Evolutionary conservation across 1,284 basidiomycete genomes (phyloP), one percentile per base, ranked within the genome.

Genomic region (Singerocomus inundabilis): DNA sequence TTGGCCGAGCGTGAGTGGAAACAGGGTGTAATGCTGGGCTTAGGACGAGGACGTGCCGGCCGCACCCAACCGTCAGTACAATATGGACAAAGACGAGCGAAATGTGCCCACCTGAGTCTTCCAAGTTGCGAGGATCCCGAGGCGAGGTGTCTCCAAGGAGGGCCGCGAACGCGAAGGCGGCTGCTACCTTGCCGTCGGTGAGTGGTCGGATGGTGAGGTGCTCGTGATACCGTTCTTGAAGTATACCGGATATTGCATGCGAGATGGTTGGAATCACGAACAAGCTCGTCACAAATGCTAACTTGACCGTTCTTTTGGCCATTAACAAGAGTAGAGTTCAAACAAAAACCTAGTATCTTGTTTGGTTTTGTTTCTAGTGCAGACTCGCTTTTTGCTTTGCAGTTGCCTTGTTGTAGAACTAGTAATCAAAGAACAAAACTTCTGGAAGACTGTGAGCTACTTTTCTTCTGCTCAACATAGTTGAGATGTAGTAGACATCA

Each of bases 1-100:
- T 64, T 97, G 89, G 3, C 94, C 85, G 15, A 98, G 75, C 0
- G 86, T 76, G 8, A 96, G 81, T 0, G 95, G 93, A 46, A 97
- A 91, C 10, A 97, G 68, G 2, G 81, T 81, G 60, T 93, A 91
- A 62, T 94, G 91, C 63, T 91, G 89, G 44, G 82, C 86, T 84
- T 54, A 4, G 25, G 25, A 39, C 26, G 29, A 28, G 15, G n/a
- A n/a, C n/a, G n/a, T 46, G 46, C 16, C 24, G 36, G 6, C 8
- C 31, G 24, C 24, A 52, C 32, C 32, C 25, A 32, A 5, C 25
- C 13, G 28, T 59, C 4, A 52, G 30, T 10, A 40, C n/a, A 24
- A 16, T 12, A 31, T 40, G 24, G 24, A 15, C 16, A 30, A 11
- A 9, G 21, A 49, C 2, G 28, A 5, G 35, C 2, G 21, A 46